Conservation (phyloP, 2,329 filamentous ascomycete species). For the Aspergillus costaricaensis region DNA sequence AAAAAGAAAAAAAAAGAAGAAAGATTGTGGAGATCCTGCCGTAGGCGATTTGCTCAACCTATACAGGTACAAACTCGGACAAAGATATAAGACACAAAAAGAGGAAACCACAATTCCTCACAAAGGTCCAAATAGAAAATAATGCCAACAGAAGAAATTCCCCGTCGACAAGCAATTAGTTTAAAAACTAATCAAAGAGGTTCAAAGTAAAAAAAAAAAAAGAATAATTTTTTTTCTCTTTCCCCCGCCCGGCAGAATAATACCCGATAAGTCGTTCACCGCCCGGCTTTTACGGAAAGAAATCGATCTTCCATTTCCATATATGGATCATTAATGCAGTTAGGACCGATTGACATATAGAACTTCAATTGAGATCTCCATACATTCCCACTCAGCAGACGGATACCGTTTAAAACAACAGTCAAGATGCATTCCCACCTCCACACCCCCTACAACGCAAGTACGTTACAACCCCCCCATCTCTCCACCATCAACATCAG, state of each 20-base stretch:
- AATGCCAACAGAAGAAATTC: background rate
- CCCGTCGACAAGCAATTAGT: background rate
- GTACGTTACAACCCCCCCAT: constrained; percentile 53
- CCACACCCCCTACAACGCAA: constrained; percentile 86
- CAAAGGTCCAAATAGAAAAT: background rate
- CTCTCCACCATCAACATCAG: too few species aligned
- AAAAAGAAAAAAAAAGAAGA: constrained; percentile 6
- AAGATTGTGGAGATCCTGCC: too few species aligned
- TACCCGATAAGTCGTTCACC: constrained; percentile 22
- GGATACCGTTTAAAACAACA: background rate
- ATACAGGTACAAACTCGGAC: background rate
- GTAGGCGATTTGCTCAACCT: too few species aligned
- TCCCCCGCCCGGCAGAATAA: constrained; percentile 40
- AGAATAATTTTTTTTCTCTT: constrained; percentile 10
- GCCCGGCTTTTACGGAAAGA: constrained; percentile 24
- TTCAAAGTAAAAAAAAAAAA: background rate
- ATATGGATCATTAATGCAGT: too few species aligned
- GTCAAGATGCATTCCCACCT: constrained; percentile 91
- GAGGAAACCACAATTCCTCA: too few species aligned
- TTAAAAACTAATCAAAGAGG: background rate
- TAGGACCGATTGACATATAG: too few species aligned
- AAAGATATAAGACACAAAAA: background rate
- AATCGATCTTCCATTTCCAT: constrained; percentile 4
- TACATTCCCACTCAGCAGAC: background rate
- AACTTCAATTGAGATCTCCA: background rate